Percentiles rank a stretch among this genome's conserved stretches.
Evolutionary conservation across 2,329 filamentous ascomycete species (phyloP).

Genomic region (Colletotrichum sp.): DNA sequence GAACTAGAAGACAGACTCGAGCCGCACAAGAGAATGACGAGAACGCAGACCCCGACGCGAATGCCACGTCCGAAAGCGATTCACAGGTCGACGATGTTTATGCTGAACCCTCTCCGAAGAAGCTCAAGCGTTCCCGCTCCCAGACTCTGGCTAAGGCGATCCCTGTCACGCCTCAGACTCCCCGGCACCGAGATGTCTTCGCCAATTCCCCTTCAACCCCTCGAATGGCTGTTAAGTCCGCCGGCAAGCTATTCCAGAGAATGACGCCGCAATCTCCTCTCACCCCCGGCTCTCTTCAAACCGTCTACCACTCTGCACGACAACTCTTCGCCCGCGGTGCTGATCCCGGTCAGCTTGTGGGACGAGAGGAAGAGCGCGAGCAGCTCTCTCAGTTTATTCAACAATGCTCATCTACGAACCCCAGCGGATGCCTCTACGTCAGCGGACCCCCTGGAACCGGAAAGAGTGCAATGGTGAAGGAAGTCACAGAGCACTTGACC

Average conservation of each 20-base stretch:
- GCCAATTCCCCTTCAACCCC: slow-evolving; percentile 78
- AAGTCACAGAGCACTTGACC: slow-evolving; percentile 70
- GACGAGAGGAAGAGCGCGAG: slow-evolving; percentile 71
- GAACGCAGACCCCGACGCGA: slow-evolving; percentile 58
- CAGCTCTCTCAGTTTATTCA: slow-evolving; percentile 75
- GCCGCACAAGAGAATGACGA: slow-evolving; percentile 64
- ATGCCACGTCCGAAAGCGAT: slow-evolving; percentile 48
- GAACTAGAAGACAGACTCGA: slow-evolving; percentile 48
- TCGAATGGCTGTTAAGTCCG: slow-evolving; percentile 80
- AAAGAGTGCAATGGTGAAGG: slow-evolving; percentile 91
- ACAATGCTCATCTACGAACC: slow-evolving; percentile 61
- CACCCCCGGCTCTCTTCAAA: slow-evolving; percentile 72
- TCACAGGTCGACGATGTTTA: slow-evolving; percentile 44
- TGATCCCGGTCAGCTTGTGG: slow-evolving; percentile 76
- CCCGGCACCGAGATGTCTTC: slow-evolving; percentile 80
- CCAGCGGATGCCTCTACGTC: slow-evolving; percentile 87
- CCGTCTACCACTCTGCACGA: slow-evolving; percentile 85
- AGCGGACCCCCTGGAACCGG: slow-evolving; percentile 96
- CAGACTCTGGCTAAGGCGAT: slow-evolving; percentile 43
- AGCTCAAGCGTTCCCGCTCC: slow-evolving; percentile 29
- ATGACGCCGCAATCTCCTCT: slow-evolving; percentile 78
- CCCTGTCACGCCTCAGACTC: slow-evolving; percentile 73
- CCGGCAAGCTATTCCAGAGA: slow-evolving; percentile 77
- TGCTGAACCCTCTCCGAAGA: slow-evolving; percentile 27
- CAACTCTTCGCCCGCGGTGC: slow-evolving; percentile 86